Evolutionary conservation across 2,329 filamentous ascomycete species (phyloP).

Genomic region (Ramichloridium luteum): DNA sequence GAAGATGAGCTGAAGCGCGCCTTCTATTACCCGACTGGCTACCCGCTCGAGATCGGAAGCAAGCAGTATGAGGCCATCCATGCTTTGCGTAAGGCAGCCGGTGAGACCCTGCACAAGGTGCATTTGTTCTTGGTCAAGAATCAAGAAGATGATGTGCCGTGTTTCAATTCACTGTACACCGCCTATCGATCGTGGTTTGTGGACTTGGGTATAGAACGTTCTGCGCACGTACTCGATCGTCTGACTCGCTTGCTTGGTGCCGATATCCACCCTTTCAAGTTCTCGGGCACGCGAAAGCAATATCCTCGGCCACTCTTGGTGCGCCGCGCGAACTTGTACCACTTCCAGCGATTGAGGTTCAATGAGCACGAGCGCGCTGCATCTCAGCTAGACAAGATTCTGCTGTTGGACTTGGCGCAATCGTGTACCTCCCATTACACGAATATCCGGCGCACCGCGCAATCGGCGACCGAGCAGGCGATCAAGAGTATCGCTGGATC

Average conservation of each 20-base stretch:
- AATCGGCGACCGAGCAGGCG: conserved; percentile 83
- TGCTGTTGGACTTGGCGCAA: conserved; percentile 77
- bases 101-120: conserved; percentile 67
- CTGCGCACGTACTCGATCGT: conserved; percentile 82
- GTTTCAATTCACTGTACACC: conserved; percentile 84
- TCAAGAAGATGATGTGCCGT: conserved; percentile 90
- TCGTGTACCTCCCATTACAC: conserved; percentile 87
- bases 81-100: conserved; percentile 64
- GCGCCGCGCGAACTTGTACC: conserved; percentile 86
- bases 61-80: conserved; percentile 66
- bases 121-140: conserved; percentile 72
- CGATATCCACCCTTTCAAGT: conserved; percentile 86
- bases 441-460: conserved; percentile 87
- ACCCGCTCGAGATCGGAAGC: conserved; percentile 55
- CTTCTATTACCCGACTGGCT: conserved; percentile 81
- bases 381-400: conserved; percentile 73
- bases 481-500: conserved; percentile 83
- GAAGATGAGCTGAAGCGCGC: conserved; percentile 75
- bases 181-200: conserved; percentile 95
- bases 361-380: conserved; percentile 81
- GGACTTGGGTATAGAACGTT: conserved; percentile 91
- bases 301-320: conserved; percentile 90
- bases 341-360: conserved; percentile 84
- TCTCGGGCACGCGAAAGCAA: conserved; percentile 79
- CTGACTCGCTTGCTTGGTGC: conserved; percentile 72